phyloP scores from a whole-genome alignment of 371 early-diverging fungal genomes.

The Mucor lusitanicus region DNA sequence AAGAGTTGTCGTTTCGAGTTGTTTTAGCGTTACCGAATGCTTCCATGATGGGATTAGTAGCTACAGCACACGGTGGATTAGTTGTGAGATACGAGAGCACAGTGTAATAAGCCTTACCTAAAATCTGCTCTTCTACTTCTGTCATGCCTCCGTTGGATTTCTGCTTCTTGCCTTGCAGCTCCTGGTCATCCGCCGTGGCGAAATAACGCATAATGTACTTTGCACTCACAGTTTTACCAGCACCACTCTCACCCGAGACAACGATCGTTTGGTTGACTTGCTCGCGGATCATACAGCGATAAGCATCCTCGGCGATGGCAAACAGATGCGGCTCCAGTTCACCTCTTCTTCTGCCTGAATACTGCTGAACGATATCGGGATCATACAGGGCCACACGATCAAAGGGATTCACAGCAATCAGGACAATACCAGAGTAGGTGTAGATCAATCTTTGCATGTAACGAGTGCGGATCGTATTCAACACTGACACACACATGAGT shows the following conservation, averaged over 20 bases:
- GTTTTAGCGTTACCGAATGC: conserved; percentile 99
- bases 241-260: conserved; percentile 97
- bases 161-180: conserved; percentile 37
- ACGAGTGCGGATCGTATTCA: conserved; percentile 87
- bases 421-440: conserved; percentile 98
- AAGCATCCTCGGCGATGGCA: conserved; percentile 98
- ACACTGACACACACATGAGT: conserved; percentile 45
- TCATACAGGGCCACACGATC: conserved; percentile 85
- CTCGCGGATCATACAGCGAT: conserved; percentile 91
- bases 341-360: conserved; percentile 91
- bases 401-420: conserved; percentile 99
- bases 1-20: conserved; percentile 96
- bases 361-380: conserved; percentile 81
- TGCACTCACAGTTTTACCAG: conserved; percentile 96
- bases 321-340: conserved; percentile 99
- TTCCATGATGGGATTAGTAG: conserved; percentile 98
- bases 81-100: not conserved
- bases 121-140: conserved; percentile 80
- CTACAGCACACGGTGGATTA: conserved; percentile 20
- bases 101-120: conserved; percentile 37
- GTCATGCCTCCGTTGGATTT: conserved; percentile 63
- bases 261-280: conserved; percentile 96
- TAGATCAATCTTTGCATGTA: conserved; percentile 93
- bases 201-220: conserved; percentile 98
- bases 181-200: conserved; percentile 85